Evolutionary conservation across 2,329 filamentous ascomycete species (phyloP), one percentile per base, ranked within the genome.

Genomic region (Pseudopithomyces chartarum): DNA sequence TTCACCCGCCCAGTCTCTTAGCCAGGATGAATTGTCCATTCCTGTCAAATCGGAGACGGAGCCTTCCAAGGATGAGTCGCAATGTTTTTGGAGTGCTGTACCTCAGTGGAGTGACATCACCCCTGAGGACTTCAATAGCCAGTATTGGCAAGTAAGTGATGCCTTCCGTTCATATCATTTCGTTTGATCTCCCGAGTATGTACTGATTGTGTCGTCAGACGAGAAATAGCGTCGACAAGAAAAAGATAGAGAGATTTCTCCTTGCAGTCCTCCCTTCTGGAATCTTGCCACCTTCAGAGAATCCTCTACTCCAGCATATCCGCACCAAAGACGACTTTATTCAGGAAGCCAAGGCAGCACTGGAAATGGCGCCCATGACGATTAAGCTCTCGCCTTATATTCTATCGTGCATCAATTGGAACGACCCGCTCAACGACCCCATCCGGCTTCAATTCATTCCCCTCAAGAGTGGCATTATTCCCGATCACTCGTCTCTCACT

Each of bases 371-470:
- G 1, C 82, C 85, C 2, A 88, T 89, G 86, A 78, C 84, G 0
- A 79, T 87, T 38, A 79, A 85, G 10, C 73, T 88, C 54, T 87
- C 84, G 33, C 86, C 86, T 1, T 85, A 89, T 59, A 77, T 87
- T 4, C 70, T 88, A 29, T 84, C 84, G 58, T 78, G 81, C 1
- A 81, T 87, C 54, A 76, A 89, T 64, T 89, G 86, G 86, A 65
- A 69, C 1, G 79, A 85, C 55, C 84, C 86, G 6, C 76, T 85
- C 1, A 79, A 84, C 45, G 85, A 88, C 56, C 85, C 86, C 1
- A 77, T 88, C 20, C 81, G 85, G 38, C 79, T 80, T 7, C 86
- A 89, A 60, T 89, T 87, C 62, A 74, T 88, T 3, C 85, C 85
- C 0, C 71, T 86, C 51, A 79, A 78, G 56, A 86, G 85, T 2